Evolutionary conservation across 371 early-diverging fungal species (phyloP), one percentile per base, ranked within the genome.

Genomic region (Mucor ambiguus): DNA sequence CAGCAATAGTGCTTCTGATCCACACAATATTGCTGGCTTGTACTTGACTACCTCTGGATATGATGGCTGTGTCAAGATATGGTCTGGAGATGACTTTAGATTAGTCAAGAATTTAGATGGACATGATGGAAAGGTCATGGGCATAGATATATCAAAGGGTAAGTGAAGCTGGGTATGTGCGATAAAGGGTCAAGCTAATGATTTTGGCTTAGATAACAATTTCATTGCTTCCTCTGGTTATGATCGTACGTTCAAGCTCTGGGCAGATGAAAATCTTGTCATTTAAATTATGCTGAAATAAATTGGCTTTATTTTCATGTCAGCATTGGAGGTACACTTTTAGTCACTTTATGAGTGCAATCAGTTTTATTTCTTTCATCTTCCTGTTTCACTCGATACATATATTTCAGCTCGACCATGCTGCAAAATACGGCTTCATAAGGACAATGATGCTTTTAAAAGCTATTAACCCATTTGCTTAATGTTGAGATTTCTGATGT

Each of bases 221-320:
- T 95, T 86, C 68, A 84, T 97, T 67, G 95, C 89, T 3, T 94
- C 96, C 0, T 82, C 92, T 54, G 93, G 94, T 6, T 96, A 87
- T 70, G 98, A 98, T 76, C 89, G 96, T 33, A 96, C 97, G 2
- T 97, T 97, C 75, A 98, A 98, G 71, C 81, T 98, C 6, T 97
- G 93, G 92, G 86, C 87, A 28, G 77, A 84, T 63, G 90, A 89
- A 61, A 78, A 79, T 64, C 52, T 83, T 32, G 64, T 76, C n/a
- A 41, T 84, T 43, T 84, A 80, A 59, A 66, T 41, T 41, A 8
- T 41, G 41, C 16, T 41, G 6, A 18, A 41, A 41, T 41, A 41
- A 41, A 41, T 41, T 16, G 11, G 18, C 41, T 18, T 18, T 4
- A 18, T 41, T 41, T 41, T 41, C 41, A 41, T 18, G 18, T 41